Conservation (phyloP, 2,329 filamentous ascomycete species). For the Pseudogymnoascus sp. region DNA sequence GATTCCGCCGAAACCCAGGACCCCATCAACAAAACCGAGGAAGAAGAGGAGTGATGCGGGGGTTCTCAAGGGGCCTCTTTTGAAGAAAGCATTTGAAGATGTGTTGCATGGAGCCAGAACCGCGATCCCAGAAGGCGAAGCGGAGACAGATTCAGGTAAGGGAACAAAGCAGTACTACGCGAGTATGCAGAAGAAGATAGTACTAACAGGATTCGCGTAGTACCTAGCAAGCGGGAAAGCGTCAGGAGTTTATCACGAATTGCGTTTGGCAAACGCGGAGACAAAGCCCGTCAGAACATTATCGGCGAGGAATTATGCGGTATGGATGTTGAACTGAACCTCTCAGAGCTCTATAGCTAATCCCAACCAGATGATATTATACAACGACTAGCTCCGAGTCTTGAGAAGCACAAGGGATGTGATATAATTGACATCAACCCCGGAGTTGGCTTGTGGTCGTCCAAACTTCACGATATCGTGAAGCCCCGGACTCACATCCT, state of each 20-base stretch:
- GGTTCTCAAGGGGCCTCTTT: background rate
- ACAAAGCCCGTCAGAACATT: slow-evolving; percentile 46
- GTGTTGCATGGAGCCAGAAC: background rate
- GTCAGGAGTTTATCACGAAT: background rate
- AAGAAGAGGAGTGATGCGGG: background rate
- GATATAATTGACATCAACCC: slow-evolving; percentile 86
- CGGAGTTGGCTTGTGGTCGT: slow-evolving; percentile 71
- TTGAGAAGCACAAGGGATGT: slow-evolving; percentile 67
- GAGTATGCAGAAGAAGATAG: background rate
- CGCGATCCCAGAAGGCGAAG: background rate
- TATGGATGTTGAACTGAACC: slow-evolving; percentile 20
- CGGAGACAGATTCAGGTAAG: background rate
- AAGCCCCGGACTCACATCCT: slow-evolving; percentile 77
- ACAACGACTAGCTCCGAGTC: slow-evolving; percentile 59
- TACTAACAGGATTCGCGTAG: background rate
- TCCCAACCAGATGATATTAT: slow-evolving; percentile 60
- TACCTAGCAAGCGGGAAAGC: background rate
- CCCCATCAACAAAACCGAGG: background rate
- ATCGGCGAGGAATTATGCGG: slow-evolving; percentile 46
- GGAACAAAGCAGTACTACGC: background rate
- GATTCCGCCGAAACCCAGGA: background rate
- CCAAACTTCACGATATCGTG: slow-evolving; percentile 66
- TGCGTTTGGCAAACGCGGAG: slow-evolving; percentile 23
- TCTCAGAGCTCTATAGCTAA: background rate
- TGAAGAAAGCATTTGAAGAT: slow-evolving; percentile 3